phyloP scores from a whole-genome alignment of 2,329 filamentous ascomycete genomes.

The Ustulina deusta region DNA sequence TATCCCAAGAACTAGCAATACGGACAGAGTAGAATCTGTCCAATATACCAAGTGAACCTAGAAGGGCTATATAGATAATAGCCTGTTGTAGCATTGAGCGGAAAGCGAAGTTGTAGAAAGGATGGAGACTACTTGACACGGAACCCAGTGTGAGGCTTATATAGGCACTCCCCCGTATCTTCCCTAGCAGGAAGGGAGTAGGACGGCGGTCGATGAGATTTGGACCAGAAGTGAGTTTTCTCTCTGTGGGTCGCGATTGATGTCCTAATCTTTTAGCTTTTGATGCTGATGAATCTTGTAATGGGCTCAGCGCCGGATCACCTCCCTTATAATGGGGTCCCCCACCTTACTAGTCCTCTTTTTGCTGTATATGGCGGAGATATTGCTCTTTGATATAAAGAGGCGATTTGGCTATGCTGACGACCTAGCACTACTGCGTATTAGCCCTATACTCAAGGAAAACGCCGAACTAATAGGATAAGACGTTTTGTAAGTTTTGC shows the following conservation, averaged over 20 bases:
- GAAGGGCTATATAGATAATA: too few relatives aligned
- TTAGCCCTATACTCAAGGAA: background rate
- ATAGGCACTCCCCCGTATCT: too few relatives aligned
- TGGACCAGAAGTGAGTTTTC: slow-evolving; percentile 38
- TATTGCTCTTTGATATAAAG: background rate
- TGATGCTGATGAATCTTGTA: slow-evolving; percentile 17
- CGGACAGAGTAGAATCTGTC: too few relatives aligned
- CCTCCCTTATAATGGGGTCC: slow-evolving; percentile 13
- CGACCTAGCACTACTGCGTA: background rate
- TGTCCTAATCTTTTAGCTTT: background rate
- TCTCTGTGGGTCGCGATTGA: background rate
- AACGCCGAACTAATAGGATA: background rate
- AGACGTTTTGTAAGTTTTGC: background rate
- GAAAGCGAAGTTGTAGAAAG: too few relatives aligned
- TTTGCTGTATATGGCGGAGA: background rate
- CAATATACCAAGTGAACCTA: too few relatives aligned
- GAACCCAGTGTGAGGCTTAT: too few relatives aligned
- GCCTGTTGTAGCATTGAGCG: too few relatives aligned
- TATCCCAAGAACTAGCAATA: too few relatives aligned
- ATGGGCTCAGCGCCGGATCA: slow-evolving; percentile 22
- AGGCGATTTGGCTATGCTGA: background rate
- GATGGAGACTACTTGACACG: too few relatives aligned
- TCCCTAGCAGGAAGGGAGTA: slow-evolving; percentile 55
- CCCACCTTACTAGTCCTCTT: background rate
- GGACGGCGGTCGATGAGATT: slow-evolving; percentile 50